A percentile compares a stretch with the other conserved stretches of the same genome.
These are phyloP conservation scores for Didymella exigua DNA, from an alignment of 2,329 filamentous ascomycete species.

Conservation along the genomic window DNA sequence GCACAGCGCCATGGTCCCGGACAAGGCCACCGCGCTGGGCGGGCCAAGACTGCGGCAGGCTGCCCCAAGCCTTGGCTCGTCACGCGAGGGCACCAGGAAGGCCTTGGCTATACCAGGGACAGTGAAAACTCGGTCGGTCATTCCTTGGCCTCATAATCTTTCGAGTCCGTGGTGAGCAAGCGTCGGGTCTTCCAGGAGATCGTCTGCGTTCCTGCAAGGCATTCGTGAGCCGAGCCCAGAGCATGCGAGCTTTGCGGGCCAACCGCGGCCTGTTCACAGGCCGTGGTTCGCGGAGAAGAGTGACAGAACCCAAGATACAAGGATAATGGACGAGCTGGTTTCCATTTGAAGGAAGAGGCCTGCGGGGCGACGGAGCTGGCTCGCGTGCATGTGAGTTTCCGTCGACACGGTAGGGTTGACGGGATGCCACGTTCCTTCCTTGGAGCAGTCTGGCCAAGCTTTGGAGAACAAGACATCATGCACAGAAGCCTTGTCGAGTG, in stretches of 20 bases:
- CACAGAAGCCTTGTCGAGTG: not conserved
- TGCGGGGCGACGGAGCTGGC: not conserved
- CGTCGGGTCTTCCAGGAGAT: conserved; percentile 11
- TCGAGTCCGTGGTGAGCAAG: not conserved
- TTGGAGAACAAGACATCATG: conserved; percentile 7
- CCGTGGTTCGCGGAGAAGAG: not conserved
- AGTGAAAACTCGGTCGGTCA: conserved; percentile 17
- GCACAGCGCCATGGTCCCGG: conserved; percentile 6
- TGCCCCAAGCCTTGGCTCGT: conserved; percentile 17
- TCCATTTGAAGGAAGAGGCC: not conserved
- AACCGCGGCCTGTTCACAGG: not conserved
- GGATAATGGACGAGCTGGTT: not conserved
- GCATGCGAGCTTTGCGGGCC: not conserved
- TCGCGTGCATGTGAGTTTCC: conserved; percentile 1
- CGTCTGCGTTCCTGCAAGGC: conserved; percentile 4
- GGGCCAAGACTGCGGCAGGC: conserved; percentile 14
- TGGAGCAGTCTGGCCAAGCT: conserved; percentile 9
- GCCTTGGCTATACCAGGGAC: conserved; percentile 6
- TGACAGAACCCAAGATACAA: not conserved
- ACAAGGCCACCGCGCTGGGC: conserved; percentile 13
- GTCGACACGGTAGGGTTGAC: conserved; percentile 2
- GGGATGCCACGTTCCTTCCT: conserved; percentile 6
- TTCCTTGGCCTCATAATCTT: conserved; percentile 7
- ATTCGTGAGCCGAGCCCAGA: conserved; percentile 1
- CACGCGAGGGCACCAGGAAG: not conserved